Percentiles rank a stretch among this genome's conserved stretches.
These are phyloP conservation scores for Chaetomium sp. DNA, from an alignment of 2,329 filamentous ascomycete species.

Conservation along the genomic window DNA sequence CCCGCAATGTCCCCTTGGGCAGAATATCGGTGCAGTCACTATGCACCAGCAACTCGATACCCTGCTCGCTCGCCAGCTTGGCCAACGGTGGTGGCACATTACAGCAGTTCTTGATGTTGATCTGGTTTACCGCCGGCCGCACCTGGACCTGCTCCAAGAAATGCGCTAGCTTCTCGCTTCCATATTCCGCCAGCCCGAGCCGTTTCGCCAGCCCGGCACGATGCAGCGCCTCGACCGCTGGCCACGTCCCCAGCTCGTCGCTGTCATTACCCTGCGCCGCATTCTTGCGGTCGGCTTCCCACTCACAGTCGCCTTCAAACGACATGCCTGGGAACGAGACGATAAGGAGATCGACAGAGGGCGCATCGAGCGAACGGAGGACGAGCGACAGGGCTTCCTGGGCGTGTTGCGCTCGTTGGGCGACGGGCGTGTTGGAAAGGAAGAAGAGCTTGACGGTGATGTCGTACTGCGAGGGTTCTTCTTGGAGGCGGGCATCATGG, in stretches of 20 bases:
- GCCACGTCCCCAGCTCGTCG: constrained; percentile 63
- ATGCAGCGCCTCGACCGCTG: constrained; percentile 67
- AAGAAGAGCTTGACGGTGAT: constrained; percentile 96
- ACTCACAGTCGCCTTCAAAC: constrained; percentile 89
- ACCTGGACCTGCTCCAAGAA: constrained; percentile 68
- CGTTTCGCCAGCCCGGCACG: constrained; percentile 63
- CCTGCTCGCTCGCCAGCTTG: constrained; percentile 71
- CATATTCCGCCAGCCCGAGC: constrained; percentile 87
- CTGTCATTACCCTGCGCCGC: constrained; percentile 57
- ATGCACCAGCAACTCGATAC: constrained; percentile 86
- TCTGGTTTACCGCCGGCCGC: constrained; percentile 81
- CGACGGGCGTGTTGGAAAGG: constrained; percentile 62
- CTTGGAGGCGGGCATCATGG: constrained; percentile 56
- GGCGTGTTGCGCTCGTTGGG: constrained; percentile 62
- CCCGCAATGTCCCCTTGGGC: constrained; percentile 74
- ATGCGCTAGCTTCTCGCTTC: constrained; percentile 69
- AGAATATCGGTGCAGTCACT: constrained; percentile 91
- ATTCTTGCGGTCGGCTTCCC: constrained; percentile 59
- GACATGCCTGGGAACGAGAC: constrained; percentile 89
- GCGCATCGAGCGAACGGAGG: constrained; percentile 67
- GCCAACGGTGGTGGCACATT: constrained; percentile 86
- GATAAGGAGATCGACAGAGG: constrained; percentile 78
- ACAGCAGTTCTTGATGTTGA: constrained; percentile 94
- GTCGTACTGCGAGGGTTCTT: constrained; percentile 81
- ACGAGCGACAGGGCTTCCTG: constrained; percentile 75